phyloP scores from a whole-genome alignment of 2,329 filamentous ascomycete genomes.

The Fusarium liriodendri region DNA sequence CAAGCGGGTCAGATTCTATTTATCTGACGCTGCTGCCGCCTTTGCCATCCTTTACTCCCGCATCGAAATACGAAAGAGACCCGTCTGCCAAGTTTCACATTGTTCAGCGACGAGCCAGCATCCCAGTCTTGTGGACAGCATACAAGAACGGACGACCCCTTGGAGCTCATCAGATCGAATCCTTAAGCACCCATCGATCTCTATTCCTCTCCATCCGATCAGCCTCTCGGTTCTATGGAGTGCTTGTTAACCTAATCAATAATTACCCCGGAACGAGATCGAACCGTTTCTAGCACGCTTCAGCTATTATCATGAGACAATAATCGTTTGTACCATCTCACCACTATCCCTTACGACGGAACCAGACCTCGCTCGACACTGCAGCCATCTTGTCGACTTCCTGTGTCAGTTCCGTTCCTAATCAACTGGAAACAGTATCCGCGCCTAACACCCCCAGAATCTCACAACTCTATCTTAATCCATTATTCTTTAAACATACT shows the following conservation, averaged over 20 bases:
- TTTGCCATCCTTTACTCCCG: conserved; percentile 19
- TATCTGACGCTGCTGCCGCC: conserved; percentile 32
- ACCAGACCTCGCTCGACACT: conserved; percentile 15
- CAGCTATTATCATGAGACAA: conserved; percentile 27
- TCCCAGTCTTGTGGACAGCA: conserved; percentile 28
- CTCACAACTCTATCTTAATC: conserved; percentile 11
- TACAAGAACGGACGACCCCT: conserved; percentile 37
- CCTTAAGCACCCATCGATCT: conserved; percentile 27
- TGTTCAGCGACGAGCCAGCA: conserved; percentile 23
- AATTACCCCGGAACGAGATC: conserved; percentile 37
- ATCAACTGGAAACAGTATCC: not conserved
- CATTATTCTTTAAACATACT: not conserved
- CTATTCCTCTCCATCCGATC: conserved; percentile 9
- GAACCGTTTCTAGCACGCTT: conserved; percentile 18
- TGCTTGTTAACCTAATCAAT: conserved; percentile 36
- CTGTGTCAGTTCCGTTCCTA: conserved; percentile 7
- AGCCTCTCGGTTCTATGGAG: conserved; percentile 13
- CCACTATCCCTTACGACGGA: conserved; percentile 19
- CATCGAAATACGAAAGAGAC: conserved; percentile 31
- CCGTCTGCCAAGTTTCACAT: conserved; percentile 29
- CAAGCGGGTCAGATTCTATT: conserved; percentile 35
- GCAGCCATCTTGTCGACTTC: conserved; percentile 24
- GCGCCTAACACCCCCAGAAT: conserved; percentile 14
- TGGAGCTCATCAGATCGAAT: conserved; percentile 21
- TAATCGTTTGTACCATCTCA: conserved; percentile 29